Evolutionary conservation across 225 moss, liverwort and hornwort species (phyloP).

Genomic region (Straminergon stramineum): DNA sequence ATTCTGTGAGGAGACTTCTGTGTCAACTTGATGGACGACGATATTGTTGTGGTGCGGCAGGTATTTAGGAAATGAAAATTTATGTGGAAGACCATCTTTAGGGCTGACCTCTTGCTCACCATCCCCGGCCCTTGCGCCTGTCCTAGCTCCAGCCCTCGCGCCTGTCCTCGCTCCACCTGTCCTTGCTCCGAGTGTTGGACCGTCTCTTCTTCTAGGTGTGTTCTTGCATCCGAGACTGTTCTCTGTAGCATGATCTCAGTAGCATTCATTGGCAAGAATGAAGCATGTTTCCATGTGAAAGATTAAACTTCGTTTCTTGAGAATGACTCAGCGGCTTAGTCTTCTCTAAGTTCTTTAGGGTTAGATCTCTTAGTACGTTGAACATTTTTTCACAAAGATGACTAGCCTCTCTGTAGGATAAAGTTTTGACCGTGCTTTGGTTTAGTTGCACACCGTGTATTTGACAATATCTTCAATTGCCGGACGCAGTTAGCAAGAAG

Average conservation of each 20-base stretch:
- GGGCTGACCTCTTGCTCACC: constrained; percentile 11
- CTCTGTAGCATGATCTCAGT: not conserved
- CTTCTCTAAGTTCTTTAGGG: not conserved
- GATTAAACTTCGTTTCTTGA: not conserved
- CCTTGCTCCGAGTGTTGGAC: not conserved
- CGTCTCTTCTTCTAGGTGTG: not conserved
- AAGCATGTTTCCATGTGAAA: not conserved
- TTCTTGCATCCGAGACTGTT: not conserved
- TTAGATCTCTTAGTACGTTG: not conserved
- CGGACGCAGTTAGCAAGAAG: constrained; percentile 3
- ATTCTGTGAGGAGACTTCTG: not conserved
- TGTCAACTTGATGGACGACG: not conserved
- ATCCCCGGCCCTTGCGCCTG: not conserved
- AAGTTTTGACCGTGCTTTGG: not conserved
- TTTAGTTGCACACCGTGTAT: not conserved
- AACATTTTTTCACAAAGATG: not conserved
- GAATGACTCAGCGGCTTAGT: not conserved
- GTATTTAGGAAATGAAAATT: constrained; percentile 1
- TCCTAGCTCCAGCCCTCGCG: not conserved
- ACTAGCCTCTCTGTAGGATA: not conserved
- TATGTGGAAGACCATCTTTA: constrained; percentile 10
- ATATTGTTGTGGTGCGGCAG: not conserved
- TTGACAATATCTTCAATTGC: not conserved
- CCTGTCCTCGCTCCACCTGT: not conserved
- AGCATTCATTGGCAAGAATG: not conserved